Evolutionary conservation across 495 filamentous ascomycete genomes (phyloP), one percentile per base, ranked within the genome.

Genomic region (Thozetella sp.): DNA sequence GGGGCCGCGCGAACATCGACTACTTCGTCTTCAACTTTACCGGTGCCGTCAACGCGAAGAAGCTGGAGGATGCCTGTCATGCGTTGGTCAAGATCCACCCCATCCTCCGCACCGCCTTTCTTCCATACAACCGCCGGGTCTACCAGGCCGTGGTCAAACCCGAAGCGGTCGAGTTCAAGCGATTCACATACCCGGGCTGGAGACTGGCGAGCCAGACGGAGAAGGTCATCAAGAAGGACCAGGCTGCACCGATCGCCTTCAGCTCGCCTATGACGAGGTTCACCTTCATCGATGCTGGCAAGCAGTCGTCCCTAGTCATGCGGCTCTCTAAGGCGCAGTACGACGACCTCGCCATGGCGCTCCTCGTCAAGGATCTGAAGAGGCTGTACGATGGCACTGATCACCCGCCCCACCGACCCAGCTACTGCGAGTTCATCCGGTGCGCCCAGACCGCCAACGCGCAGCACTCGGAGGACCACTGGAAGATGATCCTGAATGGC

Each of bases 281-380:
- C 59, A 71, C 65, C 34, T 78, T 79, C 46, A 53, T 81, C 20
- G 78, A 81, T 27, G 78, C 69, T 0, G 69, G 74, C 27, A 80
- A 77, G 64, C 76, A 75, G 53, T 79, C 77, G n/a, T 61, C 68
- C 0, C 71, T 81, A 22, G 52, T 79, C 1, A 60, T 81, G 54
- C 67, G 78, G 48, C 65, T 81, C 10, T 76, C 75, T 23, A 76
- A 74, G 57, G 78, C 77, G 13, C 77, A 81, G 45, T 81, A 80
- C 51, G 77, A 80, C 48, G 72, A 76, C 24, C 60, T 72, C 2
- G 79, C 78, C 0, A 60, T 78, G 26, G 74, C 71, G 3, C 53
- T 78, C 2, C 57, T 81, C 13, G 64, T 78, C 17, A 75, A 72
- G 43, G 77, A 81, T 34, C 70, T 81, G 11, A 71, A 76, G 59